These are phyloP conservation scores for Ampelocalamus luodianensis DNA, from an alignment of 176 grass and related monocot species.

Conservation along the genomic window DNA sequence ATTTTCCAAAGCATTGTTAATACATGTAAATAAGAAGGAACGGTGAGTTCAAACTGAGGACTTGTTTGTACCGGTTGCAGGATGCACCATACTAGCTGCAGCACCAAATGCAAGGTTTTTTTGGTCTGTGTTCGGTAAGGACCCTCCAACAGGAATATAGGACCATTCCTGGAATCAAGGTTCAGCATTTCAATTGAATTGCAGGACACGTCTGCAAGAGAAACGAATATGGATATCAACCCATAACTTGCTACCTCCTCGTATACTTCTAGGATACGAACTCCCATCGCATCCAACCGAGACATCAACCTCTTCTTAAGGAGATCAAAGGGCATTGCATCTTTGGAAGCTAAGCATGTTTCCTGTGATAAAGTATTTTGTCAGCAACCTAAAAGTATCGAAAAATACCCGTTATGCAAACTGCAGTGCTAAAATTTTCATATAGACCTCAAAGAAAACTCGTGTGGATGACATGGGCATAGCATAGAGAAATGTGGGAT, in stretches of 20 bases:
- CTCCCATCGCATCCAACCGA: slow-evolving; percentile 79
- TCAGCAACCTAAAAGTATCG: slow-evolving; percentile 30
- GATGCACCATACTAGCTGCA: slow-evolving; percentile 99
- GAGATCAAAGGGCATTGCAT: slow-evolving; percentile 96
- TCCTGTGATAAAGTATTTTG: slow-evolving; percentile 56
- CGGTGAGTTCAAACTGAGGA: neutral
- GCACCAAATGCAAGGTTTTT: slow-evolving; percentile 99
- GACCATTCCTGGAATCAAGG: slow-evolving; percentile 77
- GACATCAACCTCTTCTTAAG: slow-evolving; percentile 94
- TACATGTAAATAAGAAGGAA: neutral
- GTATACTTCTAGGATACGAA: slow-evolving; percentile 76
- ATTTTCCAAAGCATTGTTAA: slow-evolving; percentile 38
- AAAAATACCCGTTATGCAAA: neutral
- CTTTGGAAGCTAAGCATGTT: slow-evolving; percentile 97
- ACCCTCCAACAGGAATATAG: slow-evolving; percentile 98
- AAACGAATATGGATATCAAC: slow-evolving; percentile 31
- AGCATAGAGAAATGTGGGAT: slow-evolving; percentile 96
- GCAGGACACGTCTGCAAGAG: slow-evolving; percentile 13
- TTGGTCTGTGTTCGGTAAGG: slow-evolving; percentile 91
- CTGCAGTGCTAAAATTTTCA: neutral
- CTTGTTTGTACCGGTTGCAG: slow-evolving; percentile 77
- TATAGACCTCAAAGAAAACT: slow-evolving; percentile 87
- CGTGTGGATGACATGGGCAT: slow-evolving; percentile 94
- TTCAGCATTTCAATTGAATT: slow-evolving; percentile 33
- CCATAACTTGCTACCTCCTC: slow-evolving; percentile 68